Evolutionary conservation across 148 eudicot genomes (phyloP).

Genomic region (Chenopodium suecicum): DNA sequence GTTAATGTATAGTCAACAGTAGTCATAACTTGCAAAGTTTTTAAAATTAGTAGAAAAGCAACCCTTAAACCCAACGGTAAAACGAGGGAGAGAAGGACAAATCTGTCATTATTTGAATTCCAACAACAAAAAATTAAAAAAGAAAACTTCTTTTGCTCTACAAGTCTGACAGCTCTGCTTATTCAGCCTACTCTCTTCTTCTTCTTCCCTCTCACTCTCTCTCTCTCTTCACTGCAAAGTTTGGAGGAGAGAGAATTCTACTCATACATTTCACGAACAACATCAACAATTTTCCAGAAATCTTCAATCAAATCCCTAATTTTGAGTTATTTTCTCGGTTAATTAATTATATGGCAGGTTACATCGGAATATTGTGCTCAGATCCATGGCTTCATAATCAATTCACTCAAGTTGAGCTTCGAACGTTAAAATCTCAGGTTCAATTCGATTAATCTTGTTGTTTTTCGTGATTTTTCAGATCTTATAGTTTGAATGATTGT

Average conservation of each 20-base stretch:
- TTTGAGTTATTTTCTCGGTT: not conserved
- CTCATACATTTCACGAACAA: too few species aligned
- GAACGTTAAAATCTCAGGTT: conserved; percentile 78
- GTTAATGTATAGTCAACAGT: too few species aligned
- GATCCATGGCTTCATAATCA: conserved; percentile 99
- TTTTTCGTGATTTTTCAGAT: not conserved
- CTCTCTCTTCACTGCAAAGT: conserved; percentile 14
- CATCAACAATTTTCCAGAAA: too few species aligned
- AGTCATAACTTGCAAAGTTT: too few species aligned
- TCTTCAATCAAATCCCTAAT: not conserved
- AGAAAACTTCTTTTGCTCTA: conserved; percentile 10
- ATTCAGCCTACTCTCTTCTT: conserved; percentile 33
- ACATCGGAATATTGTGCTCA: conserved; percentile 78
- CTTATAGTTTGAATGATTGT: not conserved
- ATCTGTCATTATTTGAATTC: conserved; percentile 69
- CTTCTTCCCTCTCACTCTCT: conserved; percentile 16
- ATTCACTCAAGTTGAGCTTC: conserved; percentile 98
- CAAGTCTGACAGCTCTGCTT: conserved; percentile 54
- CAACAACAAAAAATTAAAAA: not conserved
- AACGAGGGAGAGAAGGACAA: conserved; percentile 38
- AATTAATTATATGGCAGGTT: conserved; percentile 55
- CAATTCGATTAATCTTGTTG: conserved; percentile 1
- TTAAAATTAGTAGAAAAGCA: too few species aligned
- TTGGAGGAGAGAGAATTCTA: too few species aligned
- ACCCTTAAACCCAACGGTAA: conserved; percentile 36